A percentile compares a stretch with the other conserved stretches of the same genome.
phyloP scores from a whole-genome alignment of 371 early-diverging fungal genomes.

The Mucor indicus region DNA sequence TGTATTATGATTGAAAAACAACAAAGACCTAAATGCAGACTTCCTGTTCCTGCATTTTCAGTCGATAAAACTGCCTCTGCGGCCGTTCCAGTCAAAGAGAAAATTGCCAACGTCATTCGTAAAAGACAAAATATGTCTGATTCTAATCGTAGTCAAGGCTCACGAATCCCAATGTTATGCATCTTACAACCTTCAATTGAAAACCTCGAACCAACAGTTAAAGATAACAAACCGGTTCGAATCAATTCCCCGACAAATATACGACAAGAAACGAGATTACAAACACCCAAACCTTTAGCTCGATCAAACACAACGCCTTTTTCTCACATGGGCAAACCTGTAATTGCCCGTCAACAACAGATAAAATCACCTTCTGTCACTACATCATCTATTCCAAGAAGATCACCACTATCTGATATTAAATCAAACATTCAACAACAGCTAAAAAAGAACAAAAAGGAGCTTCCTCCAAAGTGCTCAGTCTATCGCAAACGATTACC shows the following conservation, averaged over 20 bases:
- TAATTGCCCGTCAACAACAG: not conserved
- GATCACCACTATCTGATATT: slow-evolving; percentile 3
- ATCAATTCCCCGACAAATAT: not conserved
- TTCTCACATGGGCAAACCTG: slow-evolving; percentile 7
- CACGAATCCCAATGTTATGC: slow-evolving; percentile 40
- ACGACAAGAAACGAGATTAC: too few relatives aligned
- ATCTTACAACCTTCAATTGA: slow-evolving; percentile 16
- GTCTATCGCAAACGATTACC: slow-evolving; percentile 33
- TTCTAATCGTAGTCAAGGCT: slow-evolving; percentile 38
- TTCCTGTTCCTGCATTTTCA: slow-evolving; percentile 38
- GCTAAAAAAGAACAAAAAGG: slow-evolving; percentile 2
- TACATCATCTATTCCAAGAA: not conserved
- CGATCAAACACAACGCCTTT: slow-evolving; percentile 23
- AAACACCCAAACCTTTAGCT: slow-evolving; percentile 16
- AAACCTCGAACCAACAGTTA: too few relatives aligned
- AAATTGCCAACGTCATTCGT: slow-evolving; percentile 29
- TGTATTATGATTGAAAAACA: not conserved
- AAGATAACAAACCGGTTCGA: too few relatives aligned
- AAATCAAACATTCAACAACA: slow-evolving; percentile 4
- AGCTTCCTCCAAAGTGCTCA: slow-evolving; percentile 21
- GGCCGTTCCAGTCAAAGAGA: slow-evolving; percentile 30
- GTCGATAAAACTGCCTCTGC: slow-evolving; percentile 22
- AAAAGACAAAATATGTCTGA: slow-evolving; percentile 38
- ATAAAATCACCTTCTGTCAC: slow-evolving; percentile 6
- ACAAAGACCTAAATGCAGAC: slow-evolving; percentile 22